phyloP scores from a whole-genome alignment of 2,329 filamentous ascomycete genomes.

The Fusarium duplospermum region DNA sequence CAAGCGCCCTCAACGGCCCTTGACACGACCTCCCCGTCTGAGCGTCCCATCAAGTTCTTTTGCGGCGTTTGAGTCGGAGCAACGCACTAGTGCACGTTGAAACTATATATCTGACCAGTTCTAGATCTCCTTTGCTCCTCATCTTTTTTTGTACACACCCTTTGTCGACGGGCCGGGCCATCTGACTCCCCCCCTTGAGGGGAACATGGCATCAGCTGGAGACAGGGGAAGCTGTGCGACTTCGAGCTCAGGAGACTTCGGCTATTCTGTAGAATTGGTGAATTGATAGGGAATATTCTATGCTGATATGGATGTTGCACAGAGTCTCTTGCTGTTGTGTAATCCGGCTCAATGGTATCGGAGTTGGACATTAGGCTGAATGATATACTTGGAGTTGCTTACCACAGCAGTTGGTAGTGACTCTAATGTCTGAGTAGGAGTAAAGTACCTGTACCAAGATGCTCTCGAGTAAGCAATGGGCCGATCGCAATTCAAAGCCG shows the following conservation, averaged over 20 bases:
- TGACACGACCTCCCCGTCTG: conserved; percentile 12
- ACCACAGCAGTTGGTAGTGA: background rate
- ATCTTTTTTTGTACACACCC: conserved; percentile 22
- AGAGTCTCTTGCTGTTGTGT: background rate
- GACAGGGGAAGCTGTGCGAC: conserved; percentile 6
- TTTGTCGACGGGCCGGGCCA: conserved; percentile 28
- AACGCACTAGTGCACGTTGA: conserved; percentile 7
- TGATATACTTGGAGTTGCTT: background rate
- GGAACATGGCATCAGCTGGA: background rate
- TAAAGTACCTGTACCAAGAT: background rate
- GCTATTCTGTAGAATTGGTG: background rate
- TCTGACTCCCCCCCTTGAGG: conserved; percentile 11
- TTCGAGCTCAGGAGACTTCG: background rate
- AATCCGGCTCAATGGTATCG: background rate
- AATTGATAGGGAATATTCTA: background rate
- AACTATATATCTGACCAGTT: conserved; percentile 32
- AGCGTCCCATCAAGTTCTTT: conserved; percentile 10
- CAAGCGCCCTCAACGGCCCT: conserved; percentile 10
- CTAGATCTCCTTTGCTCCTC: conserved; percentile 12
- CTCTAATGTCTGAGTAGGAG: background rate
- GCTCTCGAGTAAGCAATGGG: background rate
- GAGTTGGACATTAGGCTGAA: background rate
- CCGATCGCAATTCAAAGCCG: background rate
- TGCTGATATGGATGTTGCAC: background rate
- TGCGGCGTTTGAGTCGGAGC: conserved; percentile 3